phyloP scores from a whole-genome alignment of 2,329 filamentous ascomycete genomes.

The Epichloe gansuensis region DNA sequence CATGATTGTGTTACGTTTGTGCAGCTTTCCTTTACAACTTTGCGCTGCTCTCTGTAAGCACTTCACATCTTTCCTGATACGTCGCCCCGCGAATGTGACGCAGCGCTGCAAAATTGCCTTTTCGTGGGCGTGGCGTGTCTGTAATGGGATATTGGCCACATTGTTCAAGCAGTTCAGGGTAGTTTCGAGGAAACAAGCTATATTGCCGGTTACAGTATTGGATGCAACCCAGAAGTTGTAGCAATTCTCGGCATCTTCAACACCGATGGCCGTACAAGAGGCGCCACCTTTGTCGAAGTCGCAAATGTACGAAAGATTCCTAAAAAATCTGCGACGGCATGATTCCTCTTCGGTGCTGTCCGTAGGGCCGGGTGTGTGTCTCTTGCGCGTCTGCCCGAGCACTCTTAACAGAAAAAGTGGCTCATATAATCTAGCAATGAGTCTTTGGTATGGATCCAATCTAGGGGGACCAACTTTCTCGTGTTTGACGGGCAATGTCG shows the following conservation, averaged over 20 bases:
- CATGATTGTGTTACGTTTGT: too few relatives aligned
- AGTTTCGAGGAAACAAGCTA: neutral
- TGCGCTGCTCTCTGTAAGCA: slow-evolving; percentile 7
- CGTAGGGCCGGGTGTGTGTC: neutral
- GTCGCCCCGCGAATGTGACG: slow-evolving; percentile 10
- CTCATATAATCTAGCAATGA: slow-evolving; percentile 1
- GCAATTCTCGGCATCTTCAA: slow-evolving; percentile 20
- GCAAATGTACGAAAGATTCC: slow-evolving; percentile 30
- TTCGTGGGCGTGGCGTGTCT: neutral
- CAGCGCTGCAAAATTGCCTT: slow-evolving; percentile 1
- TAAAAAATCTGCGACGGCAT: slow-evolving; percentile 19
- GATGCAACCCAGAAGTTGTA: slow-evolving; percentile 31
- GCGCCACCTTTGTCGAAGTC: slow-evolving; percentile 33
- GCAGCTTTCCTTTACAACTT: slow-evolving; percentile 8
- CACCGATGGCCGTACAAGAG: slow-evolving; percentile 30
- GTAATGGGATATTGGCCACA: neutral
- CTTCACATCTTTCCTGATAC: slow-evolving; percentile 13
- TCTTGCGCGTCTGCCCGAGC: neutral
- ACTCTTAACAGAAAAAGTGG: neutral
- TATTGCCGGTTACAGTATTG: slow-evolving; percentile 18
- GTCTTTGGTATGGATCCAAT: neutral
- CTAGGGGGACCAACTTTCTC: neutral
- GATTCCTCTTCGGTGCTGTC: neutral
- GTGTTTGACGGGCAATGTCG: neutral
- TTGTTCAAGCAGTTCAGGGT: slow-evolving; percentile 10